These are phyloP conservation scores for Arabidopsis arenosa DNA, from an alignment of 345 rosid species.

Conservation along the genomic window DNA sequence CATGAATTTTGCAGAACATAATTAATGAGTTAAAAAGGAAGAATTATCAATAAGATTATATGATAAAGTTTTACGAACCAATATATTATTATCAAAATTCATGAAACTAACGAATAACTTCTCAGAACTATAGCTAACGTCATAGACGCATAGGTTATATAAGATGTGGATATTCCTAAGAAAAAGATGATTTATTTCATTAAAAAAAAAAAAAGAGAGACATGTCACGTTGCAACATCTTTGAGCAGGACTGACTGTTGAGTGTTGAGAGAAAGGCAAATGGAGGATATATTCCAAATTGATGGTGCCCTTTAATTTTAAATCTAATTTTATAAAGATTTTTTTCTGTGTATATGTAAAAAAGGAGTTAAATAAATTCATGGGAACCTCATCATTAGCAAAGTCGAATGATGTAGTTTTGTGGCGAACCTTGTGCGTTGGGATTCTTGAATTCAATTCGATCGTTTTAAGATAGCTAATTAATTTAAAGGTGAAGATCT, in stretches of 20 bases:
- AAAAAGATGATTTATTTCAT: slow-evolving; percentile 14
- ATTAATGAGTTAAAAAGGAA: background rate
- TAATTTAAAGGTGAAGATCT: slow-evolving; percentile 25
- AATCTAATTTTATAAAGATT: background rate
- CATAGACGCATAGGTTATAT: slow-evolving; percentile 39
- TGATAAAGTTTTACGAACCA: slow-evolving; percentile 17
- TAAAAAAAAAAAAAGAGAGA: slow-evolving; percentile 11
- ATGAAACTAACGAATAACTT: slow-evolving; percentile 24
- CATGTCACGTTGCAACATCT: slow-evolving; percentile 52
- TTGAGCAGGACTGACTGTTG: slow-evolving; percentile 45
- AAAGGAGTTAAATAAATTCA: slow-evolving; percentile 39
- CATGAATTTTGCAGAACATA: background rate
- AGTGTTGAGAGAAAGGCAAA: slow-evolving; percentile 42
- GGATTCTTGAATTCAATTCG: slow-evolving; percentile 47
- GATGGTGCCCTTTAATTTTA: slow-evolving; percentile 55
- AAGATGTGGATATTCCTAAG: slow-evolving; percentile 43
- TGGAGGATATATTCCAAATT: slow-evolving; percentile 61
- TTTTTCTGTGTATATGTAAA: background rate
- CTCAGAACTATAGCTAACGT: slow-evolving; percentile 40
- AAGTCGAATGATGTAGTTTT: slow-evolving; percentile 60
- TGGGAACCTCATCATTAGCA: slow-evolving; percentile 68
- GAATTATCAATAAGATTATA: slow-evolving; percentile 2
- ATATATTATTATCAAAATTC: slow-evolving; percentile 6
- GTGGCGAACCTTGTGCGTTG: slow-evolving; percentile 81
- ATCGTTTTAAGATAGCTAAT: slow-evolving; percentile 12